Conservation (phyloP, 192 early-diverging fungal species). For the Backusella circina region DNA sequence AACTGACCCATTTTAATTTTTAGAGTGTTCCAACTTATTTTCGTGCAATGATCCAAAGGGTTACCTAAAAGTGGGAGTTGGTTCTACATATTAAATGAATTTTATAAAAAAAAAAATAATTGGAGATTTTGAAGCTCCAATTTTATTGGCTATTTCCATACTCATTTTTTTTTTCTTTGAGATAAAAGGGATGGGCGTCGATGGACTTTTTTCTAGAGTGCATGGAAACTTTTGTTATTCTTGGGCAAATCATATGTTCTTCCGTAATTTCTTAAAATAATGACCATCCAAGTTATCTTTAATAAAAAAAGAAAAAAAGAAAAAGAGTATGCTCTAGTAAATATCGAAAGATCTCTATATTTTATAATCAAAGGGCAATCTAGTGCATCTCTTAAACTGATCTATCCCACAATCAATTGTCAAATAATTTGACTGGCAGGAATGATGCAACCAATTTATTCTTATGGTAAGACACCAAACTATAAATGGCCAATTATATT, state of each 20-base stretch:
- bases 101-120: no score
- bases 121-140: no score
- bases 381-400: background rate
- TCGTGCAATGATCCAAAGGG: no score
- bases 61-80: no score
- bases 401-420: background rate
- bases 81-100: no score
- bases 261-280: background rate
- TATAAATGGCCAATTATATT: background rate
- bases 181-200: no score
- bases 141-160: no score
- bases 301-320: background rate
- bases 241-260: background rate
- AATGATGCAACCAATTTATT: background rate
- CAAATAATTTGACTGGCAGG: background rate
- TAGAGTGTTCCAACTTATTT: no score
- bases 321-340: background rate
- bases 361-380: background rate
- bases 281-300: background rate
- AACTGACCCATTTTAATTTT: no score
- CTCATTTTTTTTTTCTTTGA: no score
- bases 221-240: no score
- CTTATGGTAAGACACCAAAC: background rate
- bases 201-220: no score
- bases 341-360: background rate